Evolutionary conservation across 2,329 filamentous ascomycete species (phyloP), one percentile per base, ranked within the genome.

Genomic region (Sodiomyces alkalinus): DNA sequence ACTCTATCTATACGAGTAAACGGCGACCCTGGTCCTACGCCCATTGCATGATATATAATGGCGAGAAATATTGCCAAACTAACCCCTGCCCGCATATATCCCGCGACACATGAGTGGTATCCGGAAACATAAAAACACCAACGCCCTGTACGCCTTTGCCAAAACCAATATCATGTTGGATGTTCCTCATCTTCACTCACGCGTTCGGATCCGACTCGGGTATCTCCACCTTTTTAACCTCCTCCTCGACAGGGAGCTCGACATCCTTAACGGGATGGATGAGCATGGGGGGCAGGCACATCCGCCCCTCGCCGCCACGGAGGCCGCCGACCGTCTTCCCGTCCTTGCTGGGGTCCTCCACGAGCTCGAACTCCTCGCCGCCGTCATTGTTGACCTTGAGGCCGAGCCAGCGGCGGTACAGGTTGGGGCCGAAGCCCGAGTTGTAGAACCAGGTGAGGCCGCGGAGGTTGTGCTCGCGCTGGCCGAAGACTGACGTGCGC

Each of bases 401-500:
- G 2, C 85, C 86, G 19, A 93, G 56, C 87, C 87, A 96, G 35
- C 83, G 65, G 27, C 73, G 66, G 60, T 90, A 94, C 44, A 96
- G 45, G 38, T 82, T 82, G 3, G 74, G 68, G 6, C 80, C 74
- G 46, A 93, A 93, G 2, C 74, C 73, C 1, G 80, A 78, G 40
- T 85, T 81, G 52, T 92, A 94, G 52, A 90, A 94, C 85, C 85
- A 96, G 13, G 76, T 83, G 44, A 83, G 73, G 1, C 86, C 85
- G 30, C 67, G 64, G 46, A 94, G 77, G 51, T 94, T 93, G 52
- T 90, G 82, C 55, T 94, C 86, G 12, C 82, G 66, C 40, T 90
- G 80, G 20, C 80, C 81, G 45, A 81, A 87, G 12, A 87, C 65
- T 9, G 74, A 76, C 3, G 74, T 77, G 14, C 74, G 61, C 4